A percentile compares a stretch with the other conserved stretches of the same genome.
phyloP scores from a whole-genome alignment of 192 early-diverging fungal genomes.

The Backusella psychrophila region DNA sequence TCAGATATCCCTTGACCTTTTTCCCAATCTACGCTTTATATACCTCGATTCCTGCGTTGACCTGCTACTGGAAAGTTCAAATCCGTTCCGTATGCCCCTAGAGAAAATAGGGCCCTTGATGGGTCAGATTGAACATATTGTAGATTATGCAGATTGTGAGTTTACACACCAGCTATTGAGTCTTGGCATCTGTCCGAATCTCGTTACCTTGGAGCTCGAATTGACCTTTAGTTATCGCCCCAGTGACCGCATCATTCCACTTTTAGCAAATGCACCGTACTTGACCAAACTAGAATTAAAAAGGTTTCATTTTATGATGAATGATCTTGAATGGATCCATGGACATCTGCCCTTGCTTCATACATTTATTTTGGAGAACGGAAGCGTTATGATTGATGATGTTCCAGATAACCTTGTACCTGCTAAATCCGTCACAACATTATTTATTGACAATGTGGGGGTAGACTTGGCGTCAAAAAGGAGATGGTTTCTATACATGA shows the following conservation, averaged over 20 bases:
- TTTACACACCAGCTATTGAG: background rate
- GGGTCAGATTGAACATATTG: background rate
- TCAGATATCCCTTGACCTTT: background rate
- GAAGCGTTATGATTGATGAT: background rate
- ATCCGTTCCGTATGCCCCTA: background rate
- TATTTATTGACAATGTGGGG: background rate
- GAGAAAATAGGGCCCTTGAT: background rate
- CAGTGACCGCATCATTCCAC: background rate
- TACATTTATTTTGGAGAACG: background rate
- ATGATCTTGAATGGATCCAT: background rate
- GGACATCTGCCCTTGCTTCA: background rate
- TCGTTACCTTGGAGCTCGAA: background rate
- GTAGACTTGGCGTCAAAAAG: background rate
- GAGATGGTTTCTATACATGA: background rate
- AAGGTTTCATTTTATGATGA: background rate
- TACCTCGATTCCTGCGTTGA: background rate
- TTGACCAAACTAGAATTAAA: background rate
- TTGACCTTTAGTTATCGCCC: conserved; percentile 1
- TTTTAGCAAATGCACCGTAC: background rate
- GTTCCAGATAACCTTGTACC: background rate
- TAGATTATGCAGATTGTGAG: background rate
- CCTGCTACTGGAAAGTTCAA: background rate
- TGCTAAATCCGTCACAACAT: background rate
- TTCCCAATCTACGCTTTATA: background rate
- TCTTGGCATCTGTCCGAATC: background rate